Evolutionary conservation across 2,329 filamentous ascomycete species (phyloP), one percentile per base, ranked within the genome.

Genomic region (Shiraia bambusicola): DNA sequence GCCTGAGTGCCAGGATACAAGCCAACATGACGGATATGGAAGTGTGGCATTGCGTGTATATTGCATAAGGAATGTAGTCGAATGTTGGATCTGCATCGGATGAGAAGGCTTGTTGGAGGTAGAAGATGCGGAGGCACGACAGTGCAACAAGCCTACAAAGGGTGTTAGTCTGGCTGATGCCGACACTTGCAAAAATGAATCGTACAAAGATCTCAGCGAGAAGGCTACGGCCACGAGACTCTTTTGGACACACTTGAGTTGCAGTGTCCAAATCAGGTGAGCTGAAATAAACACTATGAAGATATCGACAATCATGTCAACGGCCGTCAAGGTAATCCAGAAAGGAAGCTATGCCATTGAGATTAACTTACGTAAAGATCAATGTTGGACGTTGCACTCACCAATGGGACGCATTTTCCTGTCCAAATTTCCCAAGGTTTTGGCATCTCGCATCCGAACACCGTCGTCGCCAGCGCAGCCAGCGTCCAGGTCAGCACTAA

Each of bases 381-480:
- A 12, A 24, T 14, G 2, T 5, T n/a, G 4, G 6, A 25, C 9
- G 10, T 11, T 2, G 12, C 31, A 43, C 49, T 37, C 42, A 61
- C 61, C 37, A 56, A 19, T 7, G 54, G 41, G 14, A 60, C 56
- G 29, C 59, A 65, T 37, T 52, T 52, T 3, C 52, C 50, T 1
- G 38, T 50, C 45, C 49, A 53, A 14, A 54, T 45, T 16, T 50
- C 42, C 60, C 59, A 62, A 7, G 59, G 59, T 12, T 29, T 47
- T 2, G 60, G 59, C 32, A 62, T 37, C 5, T 45, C 47, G 32
- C 61, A 65, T 31, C 59, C 47, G 6, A 65, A 62, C 0, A 52
- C 31, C 14, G 58, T 51, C 7, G 42, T 50, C 11, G 45, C 32
- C 12, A 57, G 40, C 5, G 55, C 42, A 31, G 49, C 49, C 8